phyloP scores from a whole-genome alignment of 257 asterid genomes.

The Solanum ahanhuiri region DNA sequence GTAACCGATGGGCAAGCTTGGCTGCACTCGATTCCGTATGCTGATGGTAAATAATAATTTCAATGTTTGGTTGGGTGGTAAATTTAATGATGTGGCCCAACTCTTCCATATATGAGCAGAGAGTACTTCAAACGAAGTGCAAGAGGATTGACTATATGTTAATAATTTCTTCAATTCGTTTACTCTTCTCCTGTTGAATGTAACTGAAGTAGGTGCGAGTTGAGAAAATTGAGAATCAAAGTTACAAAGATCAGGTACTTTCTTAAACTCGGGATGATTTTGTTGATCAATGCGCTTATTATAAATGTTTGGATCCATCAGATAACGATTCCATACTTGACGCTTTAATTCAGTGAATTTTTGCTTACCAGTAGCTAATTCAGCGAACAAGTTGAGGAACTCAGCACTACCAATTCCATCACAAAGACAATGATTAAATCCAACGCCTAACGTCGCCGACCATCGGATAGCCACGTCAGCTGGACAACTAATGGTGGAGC shows the following conservation, averaged over 20 bases:
- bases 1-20: constrained; percentile 48
- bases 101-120: constrained; percentile 68
- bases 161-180: constrained; percentile 27
- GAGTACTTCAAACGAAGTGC: constrained; percentile 50
- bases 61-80: constrained; percentile 31
- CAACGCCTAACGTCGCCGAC: constrained; percentile 49
- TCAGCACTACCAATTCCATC: constrained; percentile 59
- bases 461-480: constrained; percentile 65
- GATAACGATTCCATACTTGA: constrained; percentile 33
- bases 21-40: constrained; percentile 40
- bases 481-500: constrained; percentile 54
- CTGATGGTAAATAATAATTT: constrained; percentile 46
- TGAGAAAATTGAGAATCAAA: constrained; percentile 21
- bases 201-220: constrained; percentile 33
- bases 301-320: constrained; percentile 11
- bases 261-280: constrained; percentile 37
- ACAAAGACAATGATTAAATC: constrained; percentile 48
- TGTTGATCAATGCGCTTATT: background rate
- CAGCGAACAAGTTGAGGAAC: constrained; percentile 54
- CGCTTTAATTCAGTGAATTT: constrained; percentile 13
- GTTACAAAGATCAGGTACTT: constrained; percentile 33
- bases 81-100: constrained; percentile 45
- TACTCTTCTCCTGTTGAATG: constrained; percentile 18
- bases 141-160: background rate
- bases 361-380: constrained; percentile 19